Base-by-base conservation (phyloP, 2,329 filamentous ascomycete species). In the Cladophialophora chaetospira region DNA sequence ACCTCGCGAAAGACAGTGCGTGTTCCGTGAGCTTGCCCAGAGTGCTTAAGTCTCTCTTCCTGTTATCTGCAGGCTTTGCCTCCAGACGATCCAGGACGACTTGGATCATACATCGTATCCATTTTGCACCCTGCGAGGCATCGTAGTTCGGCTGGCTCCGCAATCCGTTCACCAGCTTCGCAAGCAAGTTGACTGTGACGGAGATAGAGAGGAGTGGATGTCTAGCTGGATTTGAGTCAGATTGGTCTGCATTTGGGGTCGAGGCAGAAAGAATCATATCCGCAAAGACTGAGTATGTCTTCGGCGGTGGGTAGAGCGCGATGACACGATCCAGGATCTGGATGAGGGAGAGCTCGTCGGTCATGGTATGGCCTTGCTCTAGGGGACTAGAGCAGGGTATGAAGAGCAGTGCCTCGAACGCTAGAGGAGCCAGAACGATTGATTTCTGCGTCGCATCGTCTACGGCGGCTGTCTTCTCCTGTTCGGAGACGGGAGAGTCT, bases 51-150 rank as follows among this genome's bases (percentile, higher is more conserved):
- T 43, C 33, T 25, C 8, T 47, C n/a, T 10, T 38, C n/a, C 19
- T 35, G 28, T 17, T 35, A 6, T 25, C 2, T 3, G 10, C 4
- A 6, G 19, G 9, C 11, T 17, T 17, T 31, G 31, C 29, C 15
- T 38, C 52, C 21, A 46, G 36, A n/a, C 85, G 38, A 1, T 81
- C 75, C 0, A 91, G 72, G 0, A 87, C 81, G 1, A 84, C 77
- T 60, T 88, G 87, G 62, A 93, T 88, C 2, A 94, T 77, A 65
- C 88, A 91, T 1, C 89, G 83, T 43, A 93, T 82, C 75, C 94
- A 96, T 65, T 87, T 88, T 5, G 88, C 82, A 1, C 95, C 75
- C 64, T 84, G 85, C 1, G 70, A 68, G 3, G 77, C 76, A 60
- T 87, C 79, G 42, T 86, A 83, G 0, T 71, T 66, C 15, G 84